These are phyloP conservation scores for Zea luxurians DNA, from an alignment of 176 grass and related monocot genomes.

Conservation along the genomic window DNA sequence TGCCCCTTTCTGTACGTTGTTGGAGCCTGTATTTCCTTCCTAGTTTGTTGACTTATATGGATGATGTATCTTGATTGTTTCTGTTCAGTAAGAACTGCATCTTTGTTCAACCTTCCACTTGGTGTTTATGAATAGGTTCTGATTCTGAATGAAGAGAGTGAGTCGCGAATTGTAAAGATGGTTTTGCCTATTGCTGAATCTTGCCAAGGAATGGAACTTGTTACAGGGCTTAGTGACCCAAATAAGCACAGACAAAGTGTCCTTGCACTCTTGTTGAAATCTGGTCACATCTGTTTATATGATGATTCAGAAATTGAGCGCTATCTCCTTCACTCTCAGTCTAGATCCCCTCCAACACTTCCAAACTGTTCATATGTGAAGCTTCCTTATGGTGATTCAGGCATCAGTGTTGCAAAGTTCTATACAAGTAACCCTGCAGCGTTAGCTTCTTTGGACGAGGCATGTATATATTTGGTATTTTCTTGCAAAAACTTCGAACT, in stretches of 20 bases:
- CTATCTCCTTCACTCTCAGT: constrained; percentile 74
- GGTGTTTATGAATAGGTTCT: constrained; percentile 63
- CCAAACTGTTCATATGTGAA: constrained; percentile 65
- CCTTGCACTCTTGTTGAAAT: constrained; percentile 85
- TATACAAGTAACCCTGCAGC: constrained; percentile 54
- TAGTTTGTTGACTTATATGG: constrained; percentile 4
- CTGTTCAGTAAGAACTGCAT: constrained; percentile 32
- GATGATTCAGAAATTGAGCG: constrained; percentile 89
- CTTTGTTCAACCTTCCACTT: constrained; percentile 36
- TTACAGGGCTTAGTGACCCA: constrained; percentile 63
- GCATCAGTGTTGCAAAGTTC: constrained; percentile 61
- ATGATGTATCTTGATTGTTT: constrained; percentile 13
- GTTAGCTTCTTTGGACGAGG: constrained; percentile 58
- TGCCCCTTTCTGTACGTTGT: not conserved
- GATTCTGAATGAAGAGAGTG: constrained; percentile 75
- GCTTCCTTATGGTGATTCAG: constrained; percentile 69
- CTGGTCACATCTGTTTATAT: constrained; percentile 71
- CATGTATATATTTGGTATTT: constrained; percentile 45
- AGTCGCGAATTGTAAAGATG: constrained; percentile 82
- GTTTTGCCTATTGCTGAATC: constrained; percentile 76
- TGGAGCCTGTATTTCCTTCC: not conserved
- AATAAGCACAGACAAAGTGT: constrained; percentile 66
- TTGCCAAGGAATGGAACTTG: constrained; percentile 70
- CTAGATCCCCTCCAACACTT: constrained; percentile 68
- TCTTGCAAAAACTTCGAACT: constrained; percentile 36